phyloP scores from a whole-genome alignment of 2,329 filamentous ascomycete genomes.

The Aspergillus flavus region DNA sequence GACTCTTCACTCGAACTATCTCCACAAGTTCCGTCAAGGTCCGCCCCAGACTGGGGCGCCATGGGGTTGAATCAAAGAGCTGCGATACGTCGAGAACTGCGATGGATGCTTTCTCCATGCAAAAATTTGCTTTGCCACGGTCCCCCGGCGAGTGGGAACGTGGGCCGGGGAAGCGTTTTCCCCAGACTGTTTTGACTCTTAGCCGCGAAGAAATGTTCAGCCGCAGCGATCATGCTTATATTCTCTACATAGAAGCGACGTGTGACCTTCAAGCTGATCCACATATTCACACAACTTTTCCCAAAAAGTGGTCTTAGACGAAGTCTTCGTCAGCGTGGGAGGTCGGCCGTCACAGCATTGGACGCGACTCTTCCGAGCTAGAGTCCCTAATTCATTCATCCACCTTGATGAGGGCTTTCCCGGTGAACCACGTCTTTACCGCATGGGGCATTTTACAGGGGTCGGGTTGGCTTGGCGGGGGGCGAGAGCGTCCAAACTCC shows the following conservation, averaged over 20 bases:
- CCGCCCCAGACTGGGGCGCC: slow-evolving; percentile 32
- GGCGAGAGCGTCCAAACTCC: neutral
- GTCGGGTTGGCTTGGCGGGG: neutral
- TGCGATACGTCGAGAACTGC: slow-evolving; percentile 18
- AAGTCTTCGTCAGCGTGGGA: neutral
- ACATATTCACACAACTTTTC: neutral
- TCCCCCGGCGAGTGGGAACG: slow-evolving; percentile 17
- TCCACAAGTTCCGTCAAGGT: slow-evolving; percentile 30
- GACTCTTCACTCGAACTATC: slow-evolving; percentile 26
- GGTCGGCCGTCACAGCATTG: neutral
- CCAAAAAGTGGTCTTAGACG: neutral
- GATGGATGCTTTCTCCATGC: slow-evolving; percentile 12
- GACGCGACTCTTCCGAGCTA: neutral
- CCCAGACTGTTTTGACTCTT: slow-evolving; percentile 22
- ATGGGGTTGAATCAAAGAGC: slow-evolving; percentile 27
- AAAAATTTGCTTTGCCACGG: slow-evolving; percentile 10
- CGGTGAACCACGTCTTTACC: neutral
- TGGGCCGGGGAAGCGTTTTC: slow-evolving; percentile 37
- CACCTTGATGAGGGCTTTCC: slow-evolving; percentile 1
- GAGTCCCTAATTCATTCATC: neutral
- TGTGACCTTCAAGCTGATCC: neutral
- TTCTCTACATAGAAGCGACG: neutral
- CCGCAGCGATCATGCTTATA: slow-evolving; percentile 20
- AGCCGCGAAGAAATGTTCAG: slow-evolving; percentile 30
- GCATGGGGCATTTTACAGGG: neutral